Conservation (phyloP, 1,139 yeast genomes). For the Pichia sp. region DNA sequence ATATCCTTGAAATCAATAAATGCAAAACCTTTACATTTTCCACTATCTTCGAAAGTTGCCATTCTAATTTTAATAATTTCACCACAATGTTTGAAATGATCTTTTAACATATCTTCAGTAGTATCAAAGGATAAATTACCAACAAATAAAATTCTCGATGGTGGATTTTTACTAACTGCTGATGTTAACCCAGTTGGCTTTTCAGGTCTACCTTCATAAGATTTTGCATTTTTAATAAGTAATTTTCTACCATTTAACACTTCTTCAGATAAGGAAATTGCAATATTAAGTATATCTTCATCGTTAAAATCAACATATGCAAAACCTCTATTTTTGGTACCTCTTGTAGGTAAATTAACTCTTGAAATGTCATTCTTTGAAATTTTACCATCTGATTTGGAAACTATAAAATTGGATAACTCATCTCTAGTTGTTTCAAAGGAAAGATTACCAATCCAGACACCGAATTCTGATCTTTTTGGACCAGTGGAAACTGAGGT, state of each 20-base stretch:
- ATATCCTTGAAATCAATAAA: constrained; percentile 81
- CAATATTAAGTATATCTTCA: constrained; percentile 55
- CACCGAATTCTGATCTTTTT: constrained; percentile 57
- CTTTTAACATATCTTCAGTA: constrained; percentile 69
- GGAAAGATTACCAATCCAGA: constrained; percentile 91
- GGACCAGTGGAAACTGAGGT: background rate
- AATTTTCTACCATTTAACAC: constrained; percentile 77
- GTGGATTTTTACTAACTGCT: constrained; percentile 64
- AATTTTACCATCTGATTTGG: constrained; percentile 45
- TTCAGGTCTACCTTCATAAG: constrained; percentile 85
- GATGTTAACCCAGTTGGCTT: constrained; percentile 25
- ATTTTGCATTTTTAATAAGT: constrained; percentile 72
- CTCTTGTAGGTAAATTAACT: constrained; percentile 58
- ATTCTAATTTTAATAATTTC: constrained; percentile 76
- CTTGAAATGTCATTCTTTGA: constrained; percentile 48
- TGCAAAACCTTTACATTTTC: constrained; percentile 95
- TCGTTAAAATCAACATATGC: constrained; percentile 84
- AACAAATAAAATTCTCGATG: constrained; percentile 81
- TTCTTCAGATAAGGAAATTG: constrained; percentile 62
- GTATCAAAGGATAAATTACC: constrained; percentile 93
- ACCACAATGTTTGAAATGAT: constrained; percentile 77
- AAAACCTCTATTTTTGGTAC: constrained; percentile 68
- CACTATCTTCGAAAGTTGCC: constrained; percentile 96
- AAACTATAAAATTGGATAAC: constrained; percentile 53
- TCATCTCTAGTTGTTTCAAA: constrained; percentile 81